These are phyloP conservation scores for Grosmannia penicillata DNA, from an alignment of 2,329 filamentous ascomycete genomes.

Conservation along the genomic window DNA sequence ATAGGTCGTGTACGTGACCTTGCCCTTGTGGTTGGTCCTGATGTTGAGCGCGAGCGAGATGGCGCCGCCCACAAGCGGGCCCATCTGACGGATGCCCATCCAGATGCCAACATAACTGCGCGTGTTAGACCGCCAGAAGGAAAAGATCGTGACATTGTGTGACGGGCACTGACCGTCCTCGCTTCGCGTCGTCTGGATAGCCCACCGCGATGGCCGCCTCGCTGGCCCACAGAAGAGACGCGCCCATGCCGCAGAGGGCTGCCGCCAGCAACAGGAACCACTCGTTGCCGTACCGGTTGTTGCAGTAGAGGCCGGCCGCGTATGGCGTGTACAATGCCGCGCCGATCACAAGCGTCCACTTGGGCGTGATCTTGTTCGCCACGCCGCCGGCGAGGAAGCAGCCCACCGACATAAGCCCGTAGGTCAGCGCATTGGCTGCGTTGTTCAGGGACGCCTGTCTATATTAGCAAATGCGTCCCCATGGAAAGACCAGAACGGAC, in stretches of 20 bases:
- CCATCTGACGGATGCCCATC: conserved; percentile 1
- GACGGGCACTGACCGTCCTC: not conserved
- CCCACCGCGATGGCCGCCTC: conserved; percentile 1
- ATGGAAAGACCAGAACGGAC: too few relatives aligned
- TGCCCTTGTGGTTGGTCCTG: not conserved
- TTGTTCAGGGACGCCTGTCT: not conserved
- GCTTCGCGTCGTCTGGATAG: not conserved
- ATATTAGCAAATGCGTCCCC: not conserved
- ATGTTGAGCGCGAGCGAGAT: conserved; percentile 1
- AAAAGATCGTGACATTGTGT: not conserved
- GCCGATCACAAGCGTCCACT: not conserved
- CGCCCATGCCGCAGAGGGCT: not conserved
- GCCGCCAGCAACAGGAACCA: conserved; percentile 2
- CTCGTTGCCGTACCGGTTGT: not conserved
- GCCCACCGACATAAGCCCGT: conserved; percentile 1
- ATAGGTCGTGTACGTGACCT: conserved; percentile 1
- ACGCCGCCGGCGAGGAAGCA: conserved; percentile 1
- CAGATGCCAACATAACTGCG: not conserved
- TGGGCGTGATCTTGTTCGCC: not conserved
- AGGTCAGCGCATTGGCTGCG: conserved; percentile 1
- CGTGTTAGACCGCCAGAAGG: not conserved
- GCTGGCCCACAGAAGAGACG: conserved; percentile 1
- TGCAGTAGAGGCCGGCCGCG: conserved; percentile 2
- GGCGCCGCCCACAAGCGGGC: not conserved
- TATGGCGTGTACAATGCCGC: conserved; percentile 1